Evolutionary conservation across 2,329 filamentous ascomycete genomes (phyloP).

Genomic region (Arthrobotrys conoides): DNA sequence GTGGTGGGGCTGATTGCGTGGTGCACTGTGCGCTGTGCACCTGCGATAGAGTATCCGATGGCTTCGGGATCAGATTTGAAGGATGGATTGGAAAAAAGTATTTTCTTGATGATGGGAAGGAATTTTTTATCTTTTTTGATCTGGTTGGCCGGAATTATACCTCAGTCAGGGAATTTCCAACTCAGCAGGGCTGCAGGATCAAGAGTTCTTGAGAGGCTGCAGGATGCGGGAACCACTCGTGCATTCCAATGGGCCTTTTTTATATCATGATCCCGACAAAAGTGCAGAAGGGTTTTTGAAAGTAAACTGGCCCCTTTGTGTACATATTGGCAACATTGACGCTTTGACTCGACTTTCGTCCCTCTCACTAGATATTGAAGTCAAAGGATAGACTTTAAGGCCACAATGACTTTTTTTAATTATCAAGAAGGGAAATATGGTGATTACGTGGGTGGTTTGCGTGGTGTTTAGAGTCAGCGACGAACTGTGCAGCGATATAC

Average conservation of each 20-base stretch:
- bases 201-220: not conserved
- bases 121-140: not conserved
- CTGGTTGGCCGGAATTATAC: not conserved
- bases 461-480: conserved; percentile 2
- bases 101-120: not conserved
- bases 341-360: not conserved
- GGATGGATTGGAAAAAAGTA: not conserved
- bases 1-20: not conserved
- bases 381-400: not conserved
- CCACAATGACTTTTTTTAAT: not conserved
- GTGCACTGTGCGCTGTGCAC: too few species aligned
- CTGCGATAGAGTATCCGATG: too few species aligned
- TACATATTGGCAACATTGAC: not conserved
- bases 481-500: not conserved
- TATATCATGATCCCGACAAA: conserved; percentile 4
- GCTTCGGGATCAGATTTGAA: not conserved
- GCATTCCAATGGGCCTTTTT: not conserved
- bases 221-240: not conserved
- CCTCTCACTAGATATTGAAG: not conserved
- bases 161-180: not conserved
- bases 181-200: not conserved
- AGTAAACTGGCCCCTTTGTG: not conserved
- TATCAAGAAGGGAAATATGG: not conserved
- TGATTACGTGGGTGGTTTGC: not conserved
- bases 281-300: not conserved